Conservation (phyloP, 805 yeast genomes). For the Zygosaccharomyces rouxii region DNA sequence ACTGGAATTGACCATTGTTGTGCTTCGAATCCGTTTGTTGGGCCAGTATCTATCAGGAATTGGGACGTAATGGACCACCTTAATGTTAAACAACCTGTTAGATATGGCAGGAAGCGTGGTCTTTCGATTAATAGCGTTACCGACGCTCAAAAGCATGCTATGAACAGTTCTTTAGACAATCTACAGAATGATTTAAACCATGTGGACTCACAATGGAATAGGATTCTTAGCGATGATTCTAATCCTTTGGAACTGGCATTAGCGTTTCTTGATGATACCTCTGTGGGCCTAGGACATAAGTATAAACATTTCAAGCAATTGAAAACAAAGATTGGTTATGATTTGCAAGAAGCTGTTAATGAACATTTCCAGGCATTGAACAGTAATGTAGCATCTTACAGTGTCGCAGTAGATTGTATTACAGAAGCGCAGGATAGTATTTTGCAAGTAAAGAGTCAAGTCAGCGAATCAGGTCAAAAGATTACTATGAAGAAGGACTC, state of each 20-base stretch:
- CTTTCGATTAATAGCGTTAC: conserved; percentile 30
- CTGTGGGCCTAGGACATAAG: conserved; percentile 84
- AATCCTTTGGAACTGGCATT: conserved; percentile 85
- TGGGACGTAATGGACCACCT: conserved; percentile 21
- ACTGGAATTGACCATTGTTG: background rate
- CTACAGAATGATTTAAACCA: conserved; percentile 27
- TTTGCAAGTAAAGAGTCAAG: conserved; percentile 42
- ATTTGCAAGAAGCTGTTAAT: conserved; percentile 67
- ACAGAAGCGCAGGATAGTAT: conserved; percentile 62
- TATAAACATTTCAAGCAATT: conserved; percentile 61
- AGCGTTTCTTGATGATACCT: conserved; percentile 75
- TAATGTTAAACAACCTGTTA: conserved; percentile 6
- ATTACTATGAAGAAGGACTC: conserved; percentile 51
- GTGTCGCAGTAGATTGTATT: conserved; percentile 59
- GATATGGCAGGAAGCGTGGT: conserved; percentile 28
- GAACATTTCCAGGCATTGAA: conserved; percentile 82
- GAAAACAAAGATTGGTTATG: conserved; percentile 50
- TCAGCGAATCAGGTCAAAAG: conserved; percentile 47
- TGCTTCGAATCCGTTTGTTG: background rate
- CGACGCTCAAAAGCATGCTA: conserved; percentile 28
- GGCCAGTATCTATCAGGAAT: background rate
- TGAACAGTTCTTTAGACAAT: conserved; percentile 29
- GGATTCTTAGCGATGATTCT: conserved; percentile 48
- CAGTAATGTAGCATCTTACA: conserved; percentile 79
- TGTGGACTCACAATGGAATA: conserved; percentile 46